phyloP scores from a whole-genome alignment of 1,139 yeast species.

The Sugiyamaella pinicola region DNA sequence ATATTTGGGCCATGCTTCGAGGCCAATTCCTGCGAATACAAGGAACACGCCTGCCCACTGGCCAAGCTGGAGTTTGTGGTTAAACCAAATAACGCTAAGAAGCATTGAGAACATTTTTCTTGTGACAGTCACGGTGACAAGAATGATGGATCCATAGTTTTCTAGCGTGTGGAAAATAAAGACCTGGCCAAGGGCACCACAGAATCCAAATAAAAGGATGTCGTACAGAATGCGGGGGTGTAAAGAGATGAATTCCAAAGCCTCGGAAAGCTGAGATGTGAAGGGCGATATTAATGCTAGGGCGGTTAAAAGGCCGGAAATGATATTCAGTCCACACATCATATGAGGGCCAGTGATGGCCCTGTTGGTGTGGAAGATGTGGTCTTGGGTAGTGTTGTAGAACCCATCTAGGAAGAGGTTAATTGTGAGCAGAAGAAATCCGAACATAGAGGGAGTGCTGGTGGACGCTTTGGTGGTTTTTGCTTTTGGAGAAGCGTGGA shows the following conservation, averaged over 20 bases:
- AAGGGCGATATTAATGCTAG: slow-evolving; percentile 47
- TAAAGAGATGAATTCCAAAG: slow-evolving; percentile 50
- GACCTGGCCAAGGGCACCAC: slow-evolving; percentile 91
- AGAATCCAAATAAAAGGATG: slow-evolving; percentile 64
- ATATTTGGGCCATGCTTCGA: slow-evolving; percentile 60
- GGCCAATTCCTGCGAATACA: slow-evolving; percentile 80
- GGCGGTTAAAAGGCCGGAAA: slow-evolving; percentile 48
- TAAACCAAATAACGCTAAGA: slow-evolving; percentile 80
- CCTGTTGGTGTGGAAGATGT: slow-evolving; percentile 57
- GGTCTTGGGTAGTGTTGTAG: slow-evolving; percentile 92
- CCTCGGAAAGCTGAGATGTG: slow-evolving; percentile 54
- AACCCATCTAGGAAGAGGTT: slow-evolving; percentile 86
- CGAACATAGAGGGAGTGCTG: slow-evolving; percentile 45
- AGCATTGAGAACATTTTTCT: slow-evolving; percentile 96
- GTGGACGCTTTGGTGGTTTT: slow-evolving; percentile 24
- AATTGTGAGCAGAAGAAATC: slow-evolving; percentile 58
- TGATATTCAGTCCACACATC: slow-evolving; percentile 78
- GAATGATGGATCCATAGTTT: slow-evolving; percentile 75
- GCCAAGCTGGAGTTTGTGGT: slow-evolving; percentile 60
- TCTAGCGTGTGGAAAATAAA: slow-evolving; percentile 86
- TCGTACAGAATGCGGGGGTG: slow-evolving; percentile 60
- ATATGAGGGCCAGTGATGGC: slow-evolving; percentile 75
- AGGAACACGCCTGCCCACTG: slow-evolving; percentile 81
- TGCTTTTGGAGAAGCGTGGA: slow-evolving; percentile 36
- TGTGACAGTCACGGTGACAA: slow-evolving; percentile 93